Conservation (phyloP, 1,284 basidiomycete species). For the Austroboletus novae-zelandiae region DNA sequence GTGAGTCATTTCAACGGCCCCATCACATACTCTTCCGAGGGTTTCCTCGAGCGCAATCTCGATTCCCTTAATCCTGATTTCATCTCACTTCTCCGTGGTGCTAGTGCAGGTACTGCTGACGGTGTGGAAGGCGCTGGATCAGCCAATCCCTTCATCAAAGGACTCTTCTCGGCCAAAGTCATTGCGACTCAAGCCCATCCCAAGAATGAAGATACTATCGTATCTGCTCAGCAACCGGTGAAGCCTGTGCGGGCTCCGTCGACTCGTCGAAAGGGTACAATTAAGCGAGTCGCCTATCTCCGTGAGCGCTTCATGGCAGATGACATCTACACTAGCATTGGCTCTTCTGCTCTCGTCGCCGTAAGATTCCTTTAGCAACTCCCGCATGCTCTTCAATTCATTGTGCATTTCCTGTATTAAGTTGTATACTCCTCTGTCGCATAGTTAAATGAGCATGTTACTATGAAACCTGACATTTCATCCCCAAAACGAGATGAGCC, state of each 20-base stretch:
- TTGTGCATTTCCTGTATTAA: no score
- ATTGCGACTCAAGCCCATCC: constrained; percentile 91
- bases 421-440: no score
- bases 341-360: no score
- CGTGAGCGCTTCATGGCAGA: no score
- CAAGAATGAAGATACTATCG: constrained; percentile 89
- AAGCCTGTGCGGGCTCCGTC: constrained; percentile 93
- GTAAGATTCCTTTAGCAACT: no score
- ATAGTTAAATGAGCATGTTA: no score
- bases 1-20: constrained; percentile 90
- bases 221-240: constrained; percentile 88
- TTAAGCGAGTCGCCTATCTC: no score
- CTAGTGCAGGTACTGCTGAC: no score
- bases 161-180: constrained; percentile 83
- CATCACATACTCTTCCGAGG: constrained; percentile 88
- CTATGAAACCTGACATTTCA: no score
- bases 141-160: constrained; percentile 88
- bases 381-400: no score
- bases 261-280: constrained; percentile 71
- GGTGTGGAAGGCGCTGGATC: constrained; percentile 81
- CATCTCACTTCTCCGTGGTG: constrained; percentile 83
- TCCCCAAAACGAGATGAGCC: no score
- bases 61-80: constrained; percentile 93
- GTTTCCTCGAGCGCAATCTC: constrained; percentile 86
- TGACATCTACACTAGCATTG: no score